Conservation (phyloP, 116 monocot genomes). For the Zostera marina region DNA sequence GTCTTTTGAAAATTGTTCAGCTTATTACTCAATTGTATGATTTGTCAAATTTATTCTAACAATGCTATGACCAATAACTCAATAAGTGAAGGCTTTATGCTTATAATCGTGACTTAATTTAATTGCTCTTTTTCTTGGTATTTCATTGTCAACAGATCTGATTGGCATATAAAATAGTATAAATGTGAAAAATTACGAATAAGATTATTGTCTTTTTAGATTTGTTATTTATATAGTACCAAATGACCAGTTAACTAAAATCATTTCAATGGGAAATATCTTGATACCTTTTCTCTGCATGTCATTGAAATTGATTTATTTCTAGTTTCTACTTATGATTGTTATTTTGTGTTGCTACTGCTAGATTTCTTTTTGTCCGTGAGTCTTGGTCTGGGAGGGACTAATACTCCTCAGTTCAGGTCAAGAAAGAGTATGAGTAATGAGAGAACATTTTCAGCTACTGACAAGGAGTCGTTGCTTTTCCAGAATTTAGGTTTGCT, state of each 20-base stretch:
- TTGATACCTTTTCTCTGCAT: background rate
- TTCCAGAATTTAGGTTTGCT: slow-evolving; percentile 65
- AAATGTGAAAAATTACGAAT: too few relatives aligned
- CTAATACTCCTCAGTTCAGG: slow-evolving; percentile 50
- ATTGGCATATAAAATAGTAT: background rate
- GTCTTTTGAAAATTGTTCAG: too few relatives aligned
- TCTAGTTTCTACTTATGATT: background rate
- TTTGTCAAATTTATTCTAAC: background rate
- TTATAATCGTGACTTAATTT: background rate
- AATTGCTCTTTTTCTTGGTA: background rate
- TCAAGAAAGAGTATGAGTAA: slow-evolving; percentile 86
- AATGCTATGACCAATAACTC: background rate
- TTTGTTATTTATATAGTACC: too few relatives aligned
- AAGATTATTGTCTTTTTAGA: too few relatives aligned
- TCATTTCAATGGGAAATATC: background rate
- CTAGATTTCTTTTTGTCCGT: slow-evolving; percentile 92
- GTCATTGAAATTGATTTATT: background rate
- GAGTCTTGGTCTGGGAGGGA: slow-evolving; percentile 81
- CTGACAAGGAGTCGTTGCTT: slow-evolving; percentile 42
- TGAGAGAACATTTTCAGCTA: slow-evolving; percentile 85
- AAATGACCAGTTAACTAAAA: background rate
- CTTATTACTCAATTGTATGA: too few relatives aligned
- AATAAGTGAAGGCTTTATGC: background rate
- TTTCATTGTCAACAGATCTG: background rate
- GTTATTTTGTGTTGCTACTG: slow-evolving; percentile 14